Base-by-base conservation (phyloP, 2,329 filamentous ascomycete species). In the Scedosporium minutisporum region DNA sequence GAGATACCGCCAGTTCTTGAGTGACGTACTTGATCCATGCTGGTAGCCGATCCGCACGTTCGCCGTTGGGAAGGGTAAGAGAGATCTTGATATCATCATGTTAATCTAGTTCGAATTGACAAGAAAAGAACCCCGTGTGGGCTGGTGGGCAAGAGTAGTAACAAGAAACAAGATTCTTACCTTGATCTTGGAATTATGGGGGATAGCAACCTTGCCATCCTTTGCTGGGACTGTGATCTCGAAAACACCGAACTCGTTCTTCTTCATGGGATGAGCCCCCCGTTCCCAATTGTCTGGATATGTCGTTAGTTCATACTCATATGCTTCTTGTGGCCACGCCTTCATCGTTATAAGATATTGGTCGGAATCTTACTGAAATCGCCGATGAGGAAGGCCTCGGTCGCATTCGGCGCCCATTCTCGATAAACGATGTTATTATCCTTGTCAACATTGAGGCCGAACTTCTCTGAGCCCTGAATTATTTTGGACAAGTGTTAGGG, bases 11-110 rank as follows among this genome's bases (percentile, higher is more conserved):
- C 57, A 97, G 81, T 67, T 99, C 93, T 75, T 99, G 95, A 0
- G 93, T 97, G 61, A 97, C 95, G 70, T 96, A 91, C 73, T 88
- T 96, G 79, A 97, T 97, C 95, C 95, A 99, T 29, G 92, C 91
- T 27, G 95, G 95, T 61, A 99, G 79, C 68, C 93, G 87, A 77
- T 97, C 93, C 68, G 93, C 86, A 68, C 88, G 84, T 72, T 95
- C 88, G 64, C 92, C 90, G 44, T 80, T 86, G 12, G 90, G 91
- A 9, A 91, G 83, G 59, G 90, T 85, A 74, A 99, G 83, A 7
- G 93, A 90, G 66, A 96, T 90, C 91, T 96, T 65, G 29, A 18
- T 44, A 48, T 55, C 1, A 10, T 25, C 12, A 58, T 21, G 57
- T 38, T 25, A 55, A 48, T 18, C 38, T 18, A 48, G 44, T 9